Evolutionary conservation across 441 rosid species (phyloP), one percentile per base, ranked within the genome.

Genomic region (Gossypium aridum): DNA sequence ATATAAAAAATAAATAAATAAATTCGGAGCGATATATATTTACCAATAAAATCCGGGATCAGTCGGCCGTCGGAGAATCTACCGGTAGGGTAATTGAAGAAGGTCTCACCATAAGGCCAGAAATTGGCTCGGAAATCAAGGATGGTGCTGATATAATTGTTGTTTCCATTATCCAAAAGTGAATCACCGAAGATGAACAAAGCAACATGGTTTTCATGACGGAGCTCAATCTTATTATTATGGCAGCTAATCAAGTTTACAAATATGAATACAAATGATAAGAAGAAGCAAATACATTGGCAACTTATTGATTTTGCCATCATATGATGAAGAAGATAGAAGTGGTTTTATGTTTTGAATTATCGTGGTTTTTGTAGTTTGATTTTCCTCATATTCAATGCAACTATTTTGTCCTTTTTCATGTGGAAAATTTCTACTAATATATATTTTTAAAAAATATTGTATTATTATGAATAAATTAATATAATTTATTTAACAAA

Each of bases 131-230:
- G 49, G 2, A 16, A 61, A 39, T 19, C 23, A 16, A 16, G 1
- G 12, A 10, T 28, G 28, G 62, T 70, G 17, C 31, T 70, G 64
- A 70, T 26, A 2, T 54, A 56, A 22, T 55, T 70, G 49, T 70
- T 54, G 25, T 70, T 70, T 28, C 51, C 74, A 6, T 49, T 4
- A 56, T 70, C 64, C 4, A 55, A 70, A 2, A 55, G 22, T 1
- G 74, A 70, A 55, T 70, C 74, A 9, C 74, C 74, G 31, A 70
- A 55, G 63, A 54, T 10, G 74, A 70, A 70, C 7, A 70, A 54
- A 28, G 73, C 49, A 12, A 10, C 63, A 16, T 70, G 51, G 51
- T 34, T 19, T 55, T 54, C 26, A 54, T 43, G 28, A 14, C 2
- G 61, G 37, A 31, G 37, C 37, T 31, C 37, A 31, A 31, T 4